A percentile compares a stretch with the other conserved stretches of the same genome.
These are phyloP conservation scores for Effrenium voratum DNA, from an alignment of 73 alveolate species.

Conservation along the genomic window DNA sequence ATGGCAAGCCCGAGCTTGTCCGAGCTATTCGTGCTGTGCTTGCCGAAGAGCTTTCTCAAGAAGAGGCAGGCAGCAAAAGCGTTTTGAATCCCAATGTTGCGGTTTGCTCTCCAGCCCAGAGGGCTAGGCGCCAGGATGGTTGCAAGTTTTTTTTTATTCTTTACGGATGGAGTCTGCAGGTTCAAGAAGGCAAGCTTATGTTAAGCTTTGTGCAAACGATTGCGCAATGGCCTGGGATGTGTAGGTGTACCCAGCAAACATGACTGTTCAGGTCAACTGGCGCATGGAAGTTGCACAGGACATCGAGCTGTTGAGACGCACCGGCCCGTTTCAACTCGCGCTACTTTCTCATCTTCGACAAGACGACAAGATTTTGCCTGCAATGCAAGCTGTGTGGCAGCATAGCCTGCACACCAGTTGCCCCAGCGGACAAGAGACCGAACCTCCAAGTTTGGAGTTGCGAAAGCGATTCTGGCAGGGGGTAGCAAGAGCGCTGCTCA, in stretches of 20 bases:
- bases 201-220: neutral
- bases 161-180: neutral
- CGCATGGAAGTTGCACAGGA: conserved; percentile 9
- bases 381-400: conserved; percentile 8
- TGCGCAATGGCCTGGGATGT: neutral
- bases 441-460: neutral
- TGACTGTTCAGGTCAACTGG: conserved; percentile 19
- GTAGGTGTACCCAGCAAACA: neutral
- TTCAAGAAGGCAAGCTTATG: neutral
- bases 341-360: conserved; percentile 7
- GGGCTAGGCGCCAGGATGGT: no score
- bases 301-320: conserved; percentile 24
- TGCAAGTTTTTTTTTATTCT: neutral
- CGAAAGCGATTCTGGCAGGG: neutral
- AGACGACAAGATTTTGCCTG: conserved; percentile 48
- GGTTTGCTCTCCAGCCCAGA: no score
- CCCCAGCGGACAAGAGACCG: neutral
- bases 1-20: conserved; percentile 10
- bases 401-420: conserved; percentile 68
- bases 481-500: conserved; percentile 13
- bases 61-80: no score
- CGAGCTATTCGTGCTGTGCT: conserved; percentile 22
- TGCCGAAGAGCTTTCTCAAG: conserved; percentile 5
- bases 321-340: conserved; percentile 47
- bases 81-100: no score